Evolutionary conservation across 257 asterid genomes (phyloP).

Genomic region (Fraxinus americana): DNA sequence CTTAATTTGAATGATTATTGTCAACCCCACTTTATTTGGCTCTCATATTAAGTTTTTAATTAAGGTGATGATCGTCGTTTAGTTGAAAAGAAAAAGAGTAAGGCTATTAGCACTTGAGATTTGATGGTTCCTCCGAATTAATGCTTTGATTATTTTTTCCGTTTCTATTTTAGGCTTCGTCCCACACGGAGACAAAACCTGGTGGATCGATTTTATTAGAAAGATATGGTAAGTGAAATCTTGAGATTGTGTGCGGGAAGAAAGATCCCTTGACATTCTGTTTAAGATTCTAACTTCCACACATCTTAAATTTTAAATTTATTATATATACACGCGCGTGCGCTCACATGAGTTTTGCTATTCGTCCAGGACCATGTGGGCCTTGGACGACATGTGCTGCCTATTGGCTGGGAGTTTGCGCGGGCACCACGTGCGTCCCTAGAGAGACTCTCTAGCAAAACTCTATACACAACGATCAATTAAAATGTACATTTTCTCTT

Average conservation of each 20-base stretch:
- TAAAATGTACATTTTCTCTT: too few species aligned
- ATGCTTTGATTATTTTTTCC: neutral
- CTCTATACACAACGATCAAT: too few species aligned
- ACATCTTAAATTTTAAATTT: neutral
- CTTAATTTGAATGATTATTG: constrained; percentile 11
- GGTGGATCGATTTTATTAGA: constrained; percentile 22
- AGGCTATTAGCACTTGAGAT: neutral
- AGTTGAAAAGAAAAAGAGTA: too few species aligned
- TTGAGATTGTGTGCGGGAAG: constrained; percentile 11
- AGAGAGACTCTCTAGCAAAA: too few species aligned
- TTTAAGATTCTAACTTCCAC: constrained; percentile 16
- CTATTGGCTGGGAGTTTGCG: too few species aligned
- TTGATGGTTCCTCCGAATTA: constrained; percentile 3
- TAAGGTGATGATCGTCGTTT: neutral
- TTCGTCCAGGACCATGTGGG: too few species aligned
- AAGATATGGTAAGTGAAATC: constrained; percentile 16
- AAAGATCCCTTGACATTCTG: neutral
- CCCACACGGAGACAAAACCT: constrained; percentile 29
- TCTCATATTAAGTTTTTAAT: neutral
- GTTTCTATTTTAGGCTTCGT: constrained; percentile 17
- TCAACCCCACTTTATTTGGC: constrained; percentile 17
- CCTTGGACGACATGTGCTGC: too few species aligned
- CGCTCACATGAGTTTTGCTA: too few species aligned
- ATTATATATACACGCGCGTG: neutral
- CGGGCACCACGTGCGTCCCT: too few species aligned